Conservation (phyloP, 805 yeast species). For the Myxozyma geophila region DNA sequence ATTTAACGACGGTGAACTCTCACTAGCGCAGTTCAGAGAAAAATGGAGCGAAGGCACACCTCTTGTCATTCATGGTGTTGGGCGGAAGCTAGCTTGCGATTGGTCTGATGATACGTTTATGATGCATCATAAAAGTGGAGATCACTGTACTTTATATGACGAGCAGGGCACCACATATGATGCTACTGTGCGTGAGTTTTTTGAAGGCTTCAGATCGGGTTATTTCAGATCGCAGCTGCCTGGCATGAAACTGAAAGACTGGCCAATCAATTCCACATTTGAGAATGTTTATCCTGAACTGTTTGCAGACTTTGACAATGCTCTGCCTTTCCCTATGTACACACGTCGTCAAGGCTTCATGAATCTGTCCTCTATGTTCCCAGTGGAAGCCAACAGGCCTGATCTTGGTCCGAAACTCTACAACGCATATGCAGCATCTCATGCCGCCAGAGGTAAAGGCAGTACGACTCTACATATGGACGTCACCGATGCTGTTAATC, state of each 20-base stretch:
- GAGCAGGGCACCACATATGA: slow-evolving; percentile 8
- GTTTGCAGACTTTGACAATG: slow-evolving; percentile 30
- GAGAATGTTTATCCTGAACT: slow-evolving; percentile 28
- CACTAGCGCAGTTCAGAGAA: slow-evolving; percentile 19
- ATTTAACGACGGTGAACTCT: slow-evolving; percentile 13
- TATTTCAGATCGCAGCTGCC: not conserved
- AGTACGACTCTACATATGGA: slow-evolving; percentile 30
- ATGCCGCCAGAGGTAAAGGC: slow-evolving; percentile 22
- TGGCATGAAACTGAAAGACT: slow-evolving; percentile 29
- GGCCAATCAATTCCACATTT: slow-evolving; percentile 31
- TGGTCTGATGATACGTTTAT: slow-evolving; percentile 25
- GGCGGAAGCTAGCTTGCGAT: slow-evolving; percentile 6
- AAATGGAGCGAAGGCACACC: slow-evolving; percentile 28
- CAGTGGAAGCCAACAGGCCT: slow-evolving; percentile 28
- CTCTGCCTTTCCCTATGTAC: slow-evolving; percentile 30
- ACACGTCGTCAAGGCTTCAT: slow-evolving; percentile 30
- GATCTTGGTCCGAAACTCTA: slow-evolving; percentile 35
- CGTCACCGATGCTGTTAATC: slow-evolving; percentile 32
- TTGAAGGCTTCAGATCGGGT: slow-evolving; percentile 22
- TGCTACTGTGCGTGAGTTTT: slow-evolving; percentile 19
- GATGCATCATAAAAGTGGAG: slow-evolving; percentile 9
- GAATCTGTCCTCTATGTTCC: slow-evolving; percentile 32
- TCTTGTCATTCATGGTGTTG: slow-evolving; percentile 22
- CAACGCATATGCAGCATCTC: slow-evolving; percentile 30
- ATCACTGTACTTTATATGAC: slow-evolving; percentile 19